Evolutionary conservation across 1,139 yeast species (phyloP), one percentile per base, ranked within the genome.

Genomic region (Hansenula lynferdii): DNA sequence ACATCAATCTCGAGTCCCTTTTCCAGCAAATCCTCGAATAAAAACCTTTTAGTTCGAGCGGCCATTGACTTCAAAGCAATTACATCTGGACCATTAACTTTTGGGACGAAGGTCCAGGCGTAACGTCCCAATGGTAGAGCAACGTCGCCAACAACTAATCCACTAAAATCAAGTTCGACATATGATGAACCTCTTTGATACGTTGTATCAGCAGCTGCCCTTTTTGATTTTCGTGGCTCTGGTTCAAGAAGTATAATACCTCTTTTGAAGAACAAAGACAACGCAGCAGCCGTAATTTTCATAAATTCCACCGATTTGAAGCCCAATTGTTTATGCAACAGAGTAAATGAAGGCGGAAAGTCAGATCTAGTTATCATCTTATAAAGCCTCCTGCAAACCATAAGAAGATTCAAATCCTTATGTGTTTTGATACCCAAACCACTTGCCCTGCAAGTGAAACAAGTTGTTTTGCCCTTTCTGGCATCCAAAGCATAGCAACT

Each of bases 351-450:
- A 6, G 58, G 55, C 8, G 59, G 45, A 1, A 45, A 36, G 11
- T 52, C 47, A n/a, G 36, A 36, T 16, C 47, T 50, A 3, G 42
- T 44, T n/a, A 56, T 28, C 19, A 43, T 38, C 27, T 54, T 48
- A 41, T 45, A 60, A 11, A 56, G 38, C 38, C 56, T 59, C 42
- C 67, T 55, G 8, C 53, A 28, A 35, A 56, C 48, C 56, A 56
- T 49, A 35, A 61, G 38, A 12, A 53, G 46, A 23, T 45, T 35
- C 33, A 60, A 49, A 14, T 48, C 42, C 8, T 38, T 31, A 28
- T 46, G 41, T 6, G 48, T 28, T 1, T 42, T 32, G 4, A 43
- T 17, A n/a, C 53, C 52, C 9, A 57, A 33, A 1, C 46, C 31
- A 5, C 41, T 38, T 3, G 59, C 55, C 18, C 54, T 43, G 36